Conservation (phyloP, 371 early-diverging fungal species). For the Rhizopus microsporus region DNA sequence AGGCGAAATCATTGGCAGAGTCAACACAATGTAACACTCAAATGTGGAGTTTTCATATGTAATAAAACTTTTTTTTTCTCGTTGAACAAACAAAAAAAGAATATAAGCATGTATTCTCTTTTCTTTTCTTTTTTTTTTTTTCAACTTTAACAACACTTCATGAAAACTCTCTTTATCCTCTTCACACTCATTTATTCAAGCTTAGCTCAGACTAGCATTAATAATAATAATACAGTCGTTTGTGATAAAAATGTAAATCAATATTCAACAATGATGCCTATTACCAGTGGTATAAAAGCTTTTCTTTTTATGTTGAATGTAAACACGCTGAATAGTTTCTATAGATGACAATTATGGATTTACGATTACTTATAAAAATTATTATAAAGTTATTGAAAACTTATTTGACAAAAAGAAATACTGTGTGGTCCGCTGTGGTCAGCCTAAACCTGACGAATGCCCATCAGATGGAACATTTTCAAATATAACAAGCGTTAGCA, state of each 20-base stretch:
- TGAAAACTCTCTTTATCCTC: constrained; percentile 1
- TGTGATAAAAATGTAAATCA: constrained; percentile 6
- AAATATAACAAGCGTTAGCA: constrained; percentile 9
- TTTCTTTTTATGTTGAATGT: not conserved
- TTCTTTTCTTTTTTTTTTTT: constrained; percentile 2
- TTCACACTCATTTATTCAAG: not conserved
- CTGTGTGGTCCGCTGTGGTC: constrained; percentile 23
- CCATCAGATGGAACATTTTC: not conserved
- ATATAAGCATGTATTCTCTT: constrained; percentile 5
- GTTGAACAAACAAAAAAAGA: constrained; percentile 14
- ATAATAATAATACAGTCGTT: not conserved
- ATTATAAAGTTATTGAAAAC: constrained; percentile 31
- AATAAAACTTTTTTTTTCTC: constrained; percentile 13
- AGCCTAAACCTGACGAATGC: constrained; percentile 14
- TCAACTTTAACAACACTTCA: not conserved
- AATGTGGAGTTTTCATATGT: constrained; percentile 4
- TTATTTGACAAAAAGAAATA: constrained; percentile 5
- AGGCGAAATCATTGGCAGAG: constrained; percentile 14
- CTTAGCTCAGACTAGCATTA: not conserved
- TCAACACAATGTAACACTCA: constrained; percentile 8
- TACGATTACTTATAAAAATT: constrained; percentile 27
- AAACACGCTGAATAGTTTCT: not conserved
- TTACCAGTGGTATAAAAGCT: constrained; percentile 15
- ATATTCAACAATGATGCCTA: constrained; percentile 1
- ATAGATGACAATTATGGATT: constrained; percentile 19